Percentiles rank a stretch among this genome's conserved stretches.
Conservation (phyloP, 2,329 filamentous ascomycete species). For the Pestalotiopsis sp. region DNA sequence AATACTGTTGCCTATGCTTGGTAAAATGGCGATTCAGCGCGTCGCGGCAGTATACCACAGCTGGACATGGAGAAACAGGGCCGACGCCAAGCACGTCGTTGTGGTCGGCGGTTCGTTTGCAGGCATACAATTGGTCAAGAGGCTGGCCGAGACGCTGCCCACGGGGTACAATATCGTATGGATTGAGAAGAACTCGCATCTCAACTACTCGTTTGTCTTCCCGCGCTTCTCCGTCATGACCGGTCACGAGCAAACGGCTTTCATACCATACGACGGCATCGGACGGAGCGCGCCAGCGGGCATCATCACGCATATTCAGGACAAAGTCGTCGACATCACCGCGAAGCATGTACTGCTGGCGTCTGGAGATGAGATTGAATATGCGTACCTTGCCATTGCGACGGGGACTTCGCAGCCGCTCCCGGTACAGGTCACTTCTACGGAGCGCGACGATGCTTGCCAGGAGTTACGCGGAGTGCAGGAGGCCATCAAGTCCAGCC, state of each 20-base stretch:
- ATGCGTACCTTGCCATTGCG: conserved; percentile 44
- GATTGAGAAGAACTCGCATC: conserved; percentile 54
- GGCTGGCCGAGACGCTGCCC: conserved; percentile 36
- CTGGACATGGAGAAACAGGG: background rate
- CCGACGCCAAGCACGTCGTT: background rate
- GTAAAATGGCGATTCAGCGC: background rate
- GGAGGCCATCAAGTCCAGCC: conserved; percentile 25
- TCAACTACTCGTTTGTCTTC: conserved; percentile 52
- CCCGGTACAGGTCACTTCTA: conserved; percentile 34
- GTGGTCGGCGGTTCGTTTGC: background rate
- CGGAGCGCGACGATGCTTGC: conserved; percentile 31
- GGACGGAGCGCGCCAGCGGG: conserved; percentile 25
- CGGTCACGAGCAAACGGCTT: conserved; percentile 47
- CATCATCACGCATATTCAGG: background rate
- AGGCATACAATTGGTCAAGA: background rate
- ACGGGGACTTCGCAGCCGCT: conserved; percentile 38
- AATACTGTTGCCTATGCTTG: background rate
- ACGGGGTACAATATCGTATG: conserved; percentile 47
- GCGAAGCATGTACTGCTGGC: conserved; percentile 33
- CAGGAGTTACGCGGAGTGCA: conserved; percentile 27
- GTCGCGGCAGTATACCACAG: background rate
- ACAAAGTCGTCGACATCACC: background rate
- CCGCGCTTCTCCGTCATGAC: conserved; percentile 48
- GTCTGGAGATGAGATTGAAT: conserved; percentile 38
- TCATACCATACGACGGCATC: conserved; percentile 48